Evolutionary conservation across 257 asterid species (phyloP).

Genomic region (Avicennia marina): DNA sequence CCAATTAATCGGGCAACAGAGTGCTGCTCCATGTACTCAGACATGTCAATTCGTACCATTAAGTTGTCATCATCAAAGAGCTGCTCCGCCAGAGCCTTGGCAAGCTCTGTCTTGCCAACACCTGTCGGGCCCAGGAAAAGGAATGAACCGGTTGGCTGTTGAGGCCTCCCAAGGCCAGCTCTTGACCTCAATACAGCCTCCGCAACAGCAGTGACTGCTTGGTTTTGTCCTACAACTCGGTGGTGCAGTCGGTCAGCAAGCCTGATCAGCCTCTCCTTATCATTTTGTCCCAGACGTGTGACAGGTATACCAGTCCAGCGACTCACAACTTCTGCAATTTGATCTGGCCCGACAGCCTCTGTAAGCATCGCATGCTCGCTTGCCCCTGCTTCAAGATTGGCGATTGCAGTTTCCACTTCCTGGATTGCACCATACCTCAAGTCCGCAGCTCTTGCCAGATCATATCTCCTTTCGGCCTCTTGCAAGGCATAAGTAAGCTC

Average conservation of each 20-base stretch:
- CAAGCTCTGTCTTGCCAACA: conserved; percentile 92
- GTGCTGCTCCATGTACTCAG: conserved; percentile 97
- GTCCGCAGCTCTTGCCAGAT: conserved; percentile 92
- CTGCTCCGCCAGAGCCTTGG: conserved; percentile 90
- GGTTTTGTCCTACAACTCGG: conserved; percentile 67
- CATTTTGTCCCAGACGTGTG: conserved; percentile 85
- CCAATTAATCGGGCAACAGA: conserved; percentile 86
- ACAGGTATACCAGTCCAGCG: conserved; percentile 92
- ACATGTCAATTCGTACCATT: conserved; percentile 83
- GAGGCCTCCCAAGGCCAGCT: conserved; percentile 84
- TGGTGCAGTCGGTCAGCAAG: conserved; percentile 53
- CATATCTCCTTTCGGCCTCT: conserved; percentile 92
- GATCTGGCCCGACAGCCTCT: conserved; percentile 89
- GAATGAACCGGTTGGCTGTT: conserved; percentile 91
- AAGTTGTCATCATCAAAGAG: conserved; percentile 78
- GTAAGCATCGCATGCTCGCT: conserved; percentile 59
- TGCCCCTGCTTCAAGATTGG: conserved; percentile 54
- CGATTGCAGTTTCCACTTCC: conserved; percentile 75
- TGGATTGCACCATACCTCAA: conserved; percentile 80
- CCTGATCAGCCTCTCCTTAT: conserved; percentile 71
- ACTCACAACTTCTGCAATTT: conserved; percentile 87
- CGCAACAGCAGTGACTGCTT: conserved; percentile 69
- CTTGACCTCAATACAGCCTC: conserved; percentile 90
- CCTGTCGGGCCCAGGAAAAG: conserved; percentile 95
- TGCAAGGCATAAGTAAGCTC: conserved; percentile 64